Evolutionary conservation across 306 rosid species (phyloP).

Genomic region (Abrus precatorius): DNA sequence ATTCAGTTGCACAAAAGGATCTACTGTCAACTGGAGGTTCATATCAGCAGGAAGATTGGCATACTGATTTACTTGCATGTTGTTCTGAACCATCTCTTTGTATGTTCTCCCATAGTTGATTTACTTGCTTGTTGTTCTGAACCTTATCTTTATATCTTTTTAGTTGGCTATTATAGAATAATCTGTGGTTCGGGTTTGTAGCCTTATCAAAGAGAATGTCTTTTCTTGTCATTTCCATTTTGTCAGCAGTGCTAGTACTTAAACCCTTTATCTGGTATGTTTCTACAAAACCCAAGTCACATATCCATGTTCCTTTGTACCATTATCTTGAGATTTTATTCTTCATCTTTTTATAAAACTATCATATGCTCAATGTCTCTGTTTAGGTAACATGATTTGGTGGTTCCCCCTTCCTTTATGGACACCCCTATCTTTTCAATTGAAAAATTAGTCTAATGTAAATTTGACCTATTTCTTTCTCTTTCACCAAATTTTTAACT

Average conservation of each 20-base stretch:
- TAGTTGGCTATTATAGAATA: constrained; percentile 1
- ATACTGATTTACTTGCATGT: constrained; percentile 92
- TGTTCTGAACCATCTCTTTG: constrained; percentile 93
- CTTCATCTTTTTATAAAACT: constrained; percentile 18
- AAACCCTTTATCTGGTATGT: not conserved
- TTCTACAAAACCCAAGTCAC: constrained; percentile 15
- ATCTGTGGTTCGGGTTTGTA: constrained; percentile 19
- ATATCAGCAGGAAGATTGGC: constrained; percentile 80
- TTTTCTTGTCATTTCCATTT: constrained; percentile 39
- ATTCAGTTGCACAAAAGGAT: constrained; percentile 73
- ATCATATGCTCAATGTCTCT: not conserved
- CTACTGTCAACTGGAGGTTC: constrained; percentile 71
- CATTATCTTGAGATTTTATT: constrained; percentile 8
- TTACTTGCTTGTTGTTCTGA: constrained; percentile 93
- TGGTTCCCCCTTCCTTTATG: not conserved
- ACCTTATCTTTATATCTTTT: constrained; percentile 50
- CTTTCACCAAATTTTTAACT: constrained; percentile 12
- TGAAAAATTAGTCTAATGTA: constrained; percentile 14
- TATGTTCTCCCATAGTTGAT: constrained; percentile 58
- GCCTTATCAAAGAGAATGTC: not conserved
- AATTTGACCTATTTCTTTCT: constrained; percentile 4
- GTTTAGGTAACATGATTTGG: constrained; percentile 2
- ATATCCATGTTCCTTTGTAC: not conserved
- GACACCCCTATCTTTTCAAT: not conserved
- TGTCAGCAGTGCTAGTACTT: not conserved